Percentiles rank a stretch among this genome's conserved stretches.
Evolutionary conservation across 345 rosid species (phyloP).

Genomic region (Ailanthus altissimus): DNA sequence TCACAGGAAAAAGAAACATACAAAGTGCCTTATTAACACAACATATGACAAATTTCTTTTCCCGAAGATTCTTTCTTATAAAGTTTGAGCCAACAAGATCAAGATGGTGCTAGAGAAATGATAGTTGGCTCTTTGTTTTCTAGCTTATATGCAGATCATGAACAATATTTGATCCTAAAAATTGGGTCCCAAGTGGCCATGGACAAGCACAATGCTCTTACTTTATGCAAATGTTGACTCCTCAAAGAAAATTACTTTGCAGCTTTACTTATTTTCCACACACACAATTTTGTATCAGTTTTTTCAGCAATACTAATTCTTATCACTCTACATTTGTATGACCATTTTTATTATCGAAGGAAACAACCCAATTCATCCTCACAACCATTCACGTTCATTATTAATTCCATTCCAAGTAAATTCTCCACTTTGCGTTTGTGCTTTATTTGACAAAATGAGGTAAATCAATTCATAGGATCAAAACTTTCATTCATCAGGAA

Average conservation of each 20-base stretch:
- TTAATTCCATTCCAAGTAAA: not conserved
- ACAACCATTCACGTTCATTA: not conserved
- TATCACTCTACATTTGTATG: too few relatives aligned
- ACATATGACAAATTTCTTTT: not conserved
- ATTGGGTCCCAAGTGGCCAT: not conserved
- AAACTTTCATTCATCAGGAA: not conserved
- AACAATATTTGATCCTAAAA: not conserved
- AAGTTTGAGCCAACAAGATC: constrained; percentile 3
- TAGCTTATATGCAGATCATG: not conserved
- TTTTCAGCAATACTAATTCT: not conserved
- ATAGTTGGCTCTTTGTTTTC: not conserved
- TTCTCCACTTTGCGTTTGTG: not conserved
- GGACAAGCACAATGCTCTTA: constrained; percentile 3
- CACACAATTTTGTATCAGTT: not conserved
- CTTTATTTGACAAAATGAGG: not conserved
- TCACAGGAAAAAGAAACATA: not conserved
- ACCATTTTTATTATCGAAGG: too few relatives aligned
- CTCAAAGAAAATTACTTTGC: not conserved
- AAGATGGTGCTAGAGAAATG: not conserved
- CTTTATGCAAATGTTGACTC: not conserved
- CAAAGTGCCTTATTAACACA: not conserved
- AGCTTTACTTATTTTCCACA: too few relatives aligned
- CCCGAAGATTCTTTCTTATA: constrained; percentile 3
- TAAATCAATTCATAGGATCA: not conserved
- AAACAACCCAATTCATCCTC: too few relatives aligned